These are phyloP conservation scores for Amanita exitialis DNA, from an alignment of 768 basidiomycete genomes.

Conservation along the genomic window DNA sequence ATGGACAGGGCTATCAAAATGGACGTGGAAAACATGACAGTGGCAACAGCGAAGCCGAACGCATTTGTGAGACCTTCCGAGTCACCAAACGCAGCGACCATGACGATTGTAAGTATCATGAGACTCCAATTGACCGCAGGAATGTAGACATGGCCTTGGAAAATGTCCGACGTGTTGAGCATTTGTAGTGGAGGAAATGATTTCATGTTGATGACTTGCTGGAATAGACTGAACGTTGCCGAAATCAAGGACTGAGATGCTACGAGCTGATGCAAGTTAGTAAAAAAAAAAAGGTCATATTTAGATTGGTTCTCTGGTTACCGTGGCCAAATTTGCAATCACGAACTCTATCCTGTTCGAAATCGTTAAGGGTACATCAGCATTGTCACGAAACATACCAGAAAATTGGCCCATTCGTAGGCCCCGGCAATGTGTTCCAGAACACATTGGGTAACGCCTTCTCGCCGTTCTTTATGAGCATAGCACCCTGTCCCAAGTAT, in stretches of 20 bases:
- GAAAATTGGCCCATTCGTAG: slow-evolving; percentile 39
- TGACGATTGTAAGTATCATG: slow-evolving; percentile 39
- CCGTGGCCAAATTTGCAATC: slow-evolving; percentile 54
- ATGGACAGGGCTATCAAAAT: slow-evolving; percentile 49
- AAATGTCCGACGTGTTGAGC: slow-evolving; percentile 47
- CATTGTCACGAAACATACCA: slow-evolving; percentile 28
- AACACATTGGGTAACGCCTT: slow-evolving; percentile 45
- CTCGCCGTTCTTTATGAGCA: slow-evolving; percentile 41
- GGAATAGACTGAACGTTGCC: slow-evolving; percentile 49
- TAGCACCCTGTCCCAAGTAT: slow-evolving; percentile 66
- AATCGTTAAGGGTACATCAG: neutral
- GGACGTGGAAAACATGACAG: slow-evolving; percentile 56
- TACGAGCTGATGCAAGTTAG: slow-evolving; percentile 29
- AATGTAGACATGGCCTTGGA: slow-evolving; percentile 62
- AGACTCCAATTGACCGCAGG: slow-evolving; percentile 52
- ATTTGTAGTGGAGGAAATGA: slow-evolving; percentile 48
- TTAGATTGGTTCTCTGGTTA: slow-evolving; percentile 17
- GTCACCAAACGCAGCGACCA: slow-evolving; percentile 50
- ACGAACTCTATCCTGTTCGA: slow-evolving; percentile 43
- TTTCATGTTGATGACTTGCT: slow-evolving; percentile 57
- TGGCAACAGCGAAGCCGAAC: slow-evolving; percentile 54
- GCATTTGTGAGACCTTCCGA: slow-evolving; percentile 47
- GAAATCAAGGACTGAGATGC: slow-evolving; percentile 65
- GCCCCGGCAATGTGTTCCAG: slow-evolving; percentile 55
- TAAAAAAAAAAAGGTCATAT: slow-evolving; percentile 1